phyloP scores from a whole-genome alignment of 306 rosid species.

The Comarum palustre region DNA sequence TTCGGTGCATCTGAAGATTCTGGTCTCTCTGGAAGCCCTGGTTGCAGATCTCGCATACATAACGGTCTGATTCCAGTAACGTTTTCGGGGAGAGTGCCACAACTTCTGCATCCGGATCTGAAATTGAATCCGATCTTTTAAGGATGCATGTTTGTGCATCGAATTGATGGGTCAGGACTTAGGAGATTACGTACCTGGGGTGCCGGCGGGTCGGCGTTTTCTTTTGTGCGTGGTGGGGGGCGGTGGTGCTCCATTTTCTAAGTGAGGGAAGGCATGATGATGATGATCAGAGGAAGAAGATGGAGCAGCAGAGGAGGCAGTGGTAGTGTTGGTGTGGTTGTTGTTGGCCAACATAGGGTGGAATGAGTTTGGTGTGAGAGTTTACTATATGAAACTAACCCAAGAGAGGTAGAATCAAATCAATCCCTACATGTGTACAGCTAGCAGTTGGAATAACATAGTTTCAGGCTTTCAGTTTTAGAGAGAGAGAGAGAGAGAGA shows the following conservation, averaged over 20 bases:
- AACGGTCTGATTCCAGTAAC: constrained; percentile 75
- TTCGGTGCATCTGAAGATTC: constrained; percentile 94
- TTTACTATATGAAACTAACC: constrained; percentile 1
- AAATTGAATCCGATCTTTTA: not conserved
- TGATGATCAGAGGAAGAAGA: constrained; percentile 41
- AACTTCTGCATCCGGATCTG: constrained; percentile 97
- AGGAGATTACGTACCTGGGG: constrained; percentile 56
- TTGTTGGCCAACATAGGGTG: constrained; percentile 58
- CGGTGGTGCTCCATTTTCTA: constrained; percentile 42
- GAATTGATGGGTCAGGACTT: not conserved
- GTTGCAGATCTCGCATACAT: constrained; percentile 98
- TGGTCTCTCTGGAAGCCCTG: constrained; percentile 97
- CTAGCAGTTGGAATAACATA: not conserved
- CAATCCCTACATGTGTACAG: constrained; percentile 10
- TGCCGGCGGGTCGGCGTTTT: constrained; percentile 95
- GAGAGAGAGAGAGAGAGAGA: constrained; percentile 22
- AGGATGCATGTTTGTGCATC: not conserved
- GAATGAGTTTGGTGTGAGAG: not conserved
- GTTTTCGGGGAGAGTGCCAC: constrained; percentile 90
- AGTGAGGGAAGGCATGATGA: constrained; percentile 26
- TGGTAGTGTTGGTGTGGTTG: constrained; percentile 23
- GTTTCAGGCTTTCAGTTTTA: not conserved
- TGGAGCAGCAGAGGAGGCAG: constrained; percentile 38
- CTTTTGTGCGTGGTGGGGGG: constrained; percentile 42
- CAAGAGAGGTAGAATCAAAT: not conserved